These are phyloP conservation scores for Linderniella brevidens DNA, from an alignment of 257 asterid genomes.

Conservation along the genomic window DNA sequence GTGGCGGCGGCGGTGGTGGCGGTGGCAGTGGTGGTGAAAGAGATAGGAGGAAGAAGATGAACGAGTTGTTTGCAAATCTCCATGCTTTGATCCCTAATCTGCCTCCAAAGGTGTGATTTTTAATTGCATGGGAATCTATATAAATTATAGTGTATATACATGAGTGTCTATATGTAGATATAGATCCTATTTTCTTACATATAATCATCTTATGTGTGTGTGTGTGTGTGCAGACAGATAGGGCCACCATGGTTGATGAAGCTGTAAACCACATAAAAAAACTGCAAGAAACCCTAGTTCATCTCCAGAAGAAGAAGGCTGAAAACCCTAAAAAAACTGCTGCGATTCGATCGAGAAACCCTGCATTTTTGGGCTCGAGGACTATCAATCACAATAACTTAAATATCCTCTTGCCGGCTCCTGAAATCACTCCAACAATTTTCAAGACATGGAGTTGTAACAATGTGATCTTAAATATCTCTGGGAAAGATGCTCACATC, in stretches of 20 bases:
- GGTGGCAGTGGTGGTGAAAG: conserved; percentile 17
- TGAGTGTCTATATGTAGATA: too few species aligned
- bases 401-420: too few species aligned
- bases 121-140: neutral
- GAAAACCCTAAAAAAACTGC: conserved; percentile 16
- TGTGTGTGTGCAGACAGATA: conserved; percentile 37
- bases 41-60: conserved; percentile 77
- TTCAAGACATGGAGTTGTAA: conserved; percentile 29
- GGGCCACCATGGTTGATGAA: conserved; percentile 53
- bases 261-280: conserved; percentile 27
- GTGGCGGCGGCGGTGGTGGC: too few species aligned
- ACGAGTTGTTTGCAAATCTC: conserved; percentile 42
- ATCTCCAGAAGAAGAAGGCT: conserved; percentile 35
- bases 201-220: neutral
- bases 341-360: conserved; percentile 20
- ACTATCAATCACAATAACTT: conserved; percentile 1
- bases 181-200: neutral
- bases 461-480: conserved; percentile 22
- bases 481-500: conserved; percentile 39
- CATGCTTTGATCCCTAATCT: conserved; percentile 66
- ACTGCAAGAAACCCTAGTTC: conserved; percentile 17
- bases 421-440: conserved; percentile 7
- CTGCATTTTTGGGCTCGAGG: conserved; percentile 16
- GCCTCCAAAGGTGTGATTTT: conserved; percentile 42
- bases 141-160: too few species aligned